A percentile compares a stretch with the other conserved stretches of the same genome.
Conservation (phyloP, 1,284 basidiomycete species). For the Austroboletus rostrupii region DNA sequence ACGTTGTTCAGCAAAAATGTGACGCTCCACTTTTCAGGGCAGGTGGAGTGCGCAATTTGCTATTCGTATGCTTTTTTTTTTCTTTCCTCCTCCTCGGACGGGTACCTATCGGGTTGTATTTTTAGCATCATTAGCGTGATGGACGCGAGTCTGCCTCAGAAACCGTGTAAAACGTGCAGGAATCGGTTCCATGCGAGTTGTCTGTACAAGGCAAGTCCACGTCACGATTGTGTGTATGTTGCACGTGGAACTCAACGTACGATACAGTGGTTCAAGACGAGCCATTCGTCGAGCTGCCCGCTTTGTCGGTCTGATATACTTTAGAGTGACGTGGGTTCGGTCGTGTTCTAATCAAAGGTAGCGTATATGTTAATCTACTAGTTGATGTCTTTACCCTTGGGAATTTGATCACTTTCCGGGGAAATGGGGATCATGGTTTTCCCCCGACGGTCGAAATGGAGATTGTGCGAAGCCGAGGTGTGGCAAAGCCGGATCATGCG, state of each 20-base stretch:
- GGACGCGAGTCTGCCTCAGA: constrained; percentile 86
- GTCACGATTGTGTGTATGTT: background rate
- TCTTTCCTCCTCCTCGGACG: background rate
- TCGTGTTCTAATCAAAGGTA: too few relatives aligned
- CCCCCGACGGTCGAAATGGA: too few relatives aligned
- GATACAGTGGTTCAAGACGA: constrained; percentile 84
- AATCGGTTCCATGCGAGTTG: constrained; percentile 94
- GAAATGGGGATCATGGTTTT: too few relatives aligned
- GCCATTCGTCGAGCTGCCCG: constrained; percentile 88
- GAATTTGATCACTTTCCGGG: too few relatives aligned
- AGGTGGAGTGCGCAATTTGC: constrained; percentile 92
- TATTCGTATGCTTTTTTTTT: constrained; percentile 67
- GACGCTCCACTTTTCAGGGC: constrained; percentile 86
- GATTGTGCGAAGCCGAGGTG: too few relatives aligned
- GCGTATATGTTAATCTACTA: too few relatives aligned
- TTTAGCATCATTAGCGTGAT: constrained; percentile 87
- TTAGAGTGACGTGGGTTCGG: constrained; percentile 22
- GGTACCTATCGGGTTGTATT: background rate
- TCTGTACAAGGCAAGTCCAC: constrained; percentile 71
- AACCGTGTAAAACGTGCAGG: constrained; percentile 93
- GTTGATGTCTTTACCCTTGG: too few relatives aligned
- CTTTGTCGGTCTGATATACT: constrained; percentile 82
- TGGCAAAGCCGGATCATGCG: too few relatives aligned
- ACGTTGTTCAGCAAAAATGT: constrained; percentile 94
- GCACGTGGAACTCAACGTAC: background rate